Percentiles rank a stretch among this genome's conserved stretches.
These are phyloP conservation scores for Triticum aestivum DNA, from an alignment of 176 grass and related monocot genomes.

Conservation along the genomic window IWGSC_CS_RefSeq_v2.1 NC_057804.1:104928887-104929386, in stretches of 20 bases:
- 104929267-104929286: not conserved
- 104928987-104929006: not conserved
- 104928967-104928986: not conserved
- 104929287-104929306: not conserved
- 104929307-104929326: slow-evolving; percentile 12
- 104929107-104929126: not conserved
- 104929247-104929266: not conserved
- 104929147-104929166: slow-evolving; percentile 8
- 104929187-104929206: slow-evolving; percentile 71
- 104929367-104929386: slow-evolving; percentile 15
- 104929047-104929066: not conserved
- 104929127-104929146: slow-evolving; percentile 7
- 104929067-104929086: not conserved
- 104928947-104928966: not conserved
- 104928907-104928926: not conserved
- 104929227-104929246: slow-evolving; percentile 54
- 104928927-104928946: not conserved
- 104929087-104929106: not conserved
- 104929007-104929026: not conserved
- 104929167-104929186: slow-evolving; percentile 70
- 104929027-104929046: not conserved
- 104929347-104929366: not conserved
- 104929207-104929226: slow-evolving; percentile 84
- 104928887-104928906: slow-evolving; percentile 47
- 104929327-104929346: not conserved